Evolutionary conservation across 1,284 basidiomycete species (phyloP), one percentile per base, ranked within the genome.

Genomic region (Leccinum angustisporum): DNA sequence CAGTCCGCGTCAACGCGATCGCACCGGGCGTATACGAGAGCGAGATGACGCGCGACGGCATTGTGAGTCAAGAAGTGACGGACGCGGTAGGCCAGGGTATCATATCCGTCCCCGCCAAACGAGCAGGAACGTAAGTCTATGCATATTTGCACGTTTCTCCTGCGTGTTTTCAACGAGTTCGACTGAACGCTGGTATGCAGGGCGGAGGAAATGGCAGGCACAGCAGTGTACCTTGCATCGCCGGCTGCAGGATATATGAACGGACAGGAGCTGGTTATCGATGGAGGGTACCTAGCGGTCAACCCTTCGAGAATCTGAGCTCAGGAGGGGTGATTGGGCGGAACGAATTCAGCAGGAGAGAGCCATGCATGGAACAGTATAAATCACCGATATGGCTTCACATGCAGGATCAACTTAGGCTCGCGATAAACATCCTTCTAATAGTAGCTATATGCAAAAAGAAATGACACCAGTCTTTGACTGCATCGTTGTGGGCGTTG

Each of bases 11-110:
- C 13, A 83, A 82, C 65, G 77, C 80, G 9, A 83, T 93, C 57
- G 86, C 91, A 8, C 91, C 91, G 11, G 89, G 88, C 5, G 85
- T 87, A 10, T 91, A 86, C 65, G 84, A 81, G 62, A 89, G 87
- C 2, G 90, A 91, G 74, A 88, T 94, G 88, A 92, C 90, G 0
- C 66, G 68, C n/a, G 78, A 78, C 60, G 72, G 69, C 1, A 83
- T 89, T 51, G 69, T 71, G 34, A 77, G 79, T 25, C 83, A 82
- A 58, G 69, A 78, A 36, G 82, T 84, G 13, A 73, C 68, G 4
- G 82, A 88, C 68, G 76, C 73, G 56, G 75, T 89, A 59, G 83
- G 82, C 4, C 83, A 86, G 70, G 82, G 83, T 27, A 55, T 90
- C 18, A 59, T 77, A 21, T 82, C 86, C 11, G 79, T 90, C 8